Evolutionary conservation across 78 protist species (phyloP).

Genomic region (Dictyostelium capitatum): DNA sequence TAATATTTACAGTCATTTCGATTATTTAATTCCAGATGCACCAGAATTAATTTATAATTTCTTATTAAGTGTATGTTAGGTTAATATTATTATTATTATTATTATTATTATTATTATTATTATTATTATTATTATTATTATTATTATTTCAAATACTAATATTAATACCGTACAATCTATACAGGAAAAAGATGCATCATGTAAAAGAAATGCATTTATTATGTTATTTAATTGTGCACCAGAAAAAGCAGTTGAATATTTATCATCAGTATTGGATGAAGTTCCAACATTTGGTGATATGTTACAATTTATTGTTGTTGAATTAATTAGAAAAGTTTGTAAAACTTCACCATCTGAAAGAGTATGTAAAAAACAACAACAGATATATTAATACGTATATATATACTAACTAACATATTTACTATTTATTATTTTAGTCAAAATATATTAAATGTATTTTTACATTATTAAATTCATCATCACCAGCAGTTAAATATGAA

Average conservation of each 20-base stretch:
- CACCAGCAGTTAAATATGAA: slow-evolving; percentile 89
- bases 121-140: neutral
- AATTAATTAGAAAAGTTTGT: slow-evolving; percentile 92
- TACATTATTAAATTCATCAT: slow-evolving; percentile 88
- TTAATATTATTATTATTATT: neutral
- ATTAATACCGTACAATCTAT: neutral
- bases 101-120: neutral
- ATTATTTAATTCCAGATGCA: slow-evolving; percentile 95
- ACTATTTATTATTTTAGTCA: slow-evolving; percentile 23
- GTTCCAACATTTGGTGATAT: slow-evolving; percentile 90
- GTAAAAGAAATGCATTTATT: slow-evolving; percentile 97
- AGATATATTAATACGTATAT: neutral
- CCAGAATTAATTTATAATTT: slow-evolving; percentile 93
- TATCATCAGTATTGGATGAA: slow-evolving; percentile 77
- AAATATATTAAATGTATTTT: slow-evolving; percentile 89
- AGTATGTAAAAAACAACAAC: slow-evolving; percentile 21
- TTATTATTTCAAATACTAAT: no score
- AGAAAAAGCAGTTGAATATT: slow-evolving; percentile 94
- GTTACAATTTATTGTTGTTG: slow-evolving; percentile 96
- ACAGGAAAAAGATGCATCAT: slow-evolving; percentile 90
- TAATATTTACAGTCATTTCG: slow-evolving; percentile 83
- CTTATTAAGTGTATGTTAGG: slow-evolving; percentile 56
- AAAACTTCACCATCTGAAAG: slow-evolving; percentile 76
- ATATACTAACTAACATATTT: neutral
- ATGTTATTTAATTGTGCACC: slow-evolving; percentile 94